Evolutionary conservation across 2,329 filamentous ascomycete genomes (phyloP), one percentile per base, ranked within the genome.

Genomic region (Chaetomiaceae sp.): DNA sequence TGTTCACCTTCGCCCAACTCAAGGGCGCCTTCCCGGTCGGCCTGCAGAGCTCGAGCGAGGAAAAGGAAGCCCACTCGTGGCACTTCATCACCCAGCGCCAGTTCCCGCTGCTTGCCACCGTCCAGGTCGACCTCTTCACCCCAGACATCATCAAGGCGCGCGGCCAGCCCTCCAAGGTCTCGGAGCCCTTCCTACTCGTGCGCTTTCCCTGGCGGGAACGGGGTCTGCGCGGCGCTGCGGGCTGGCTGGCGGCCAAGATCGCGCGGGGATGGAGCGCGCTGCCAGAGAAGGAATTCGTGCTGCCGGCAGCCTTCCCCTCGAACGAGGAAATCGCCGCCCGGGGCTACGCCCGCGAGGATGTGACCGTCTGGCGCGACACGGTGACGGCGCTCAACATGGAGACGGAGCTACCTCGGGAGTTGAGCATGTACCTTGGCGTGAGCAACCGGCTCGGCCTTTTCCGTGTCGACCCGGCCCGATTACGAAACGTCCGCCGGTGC

Each of bases 1-100:
- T 92, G 61, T 95, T 90, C 73, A 86, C 83, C 43, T 89, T 96
- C 66, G 90, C 87, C 1, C 86, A 91, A 67, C 73, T 79, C 56
- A 73, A 73, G 66, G 75, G 73, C 62, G 71, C 73, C 33, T 77
- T 76, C 55, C 73, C 75, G 2, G 69, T 72, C 16, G 54, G 65
- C 14, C 60, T 68, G n/a, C 65, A 71, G 45, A 41, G 57, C 16
- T 34, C 51, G 4, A 65, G 68, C 29, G 69, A 67, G 52, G 67
- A 71, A 53, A 70, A 72, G 58, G 67, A 67, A 8, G 13, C 49
- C 43, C 75, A 75, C 60, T 69, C 71, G 21, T 94, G 88, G 88
- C 77, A 83, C 13, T 85, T 88, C 65, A 74, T 90, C 66, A 89
- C 87, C 0, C 81, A 84, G 65, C 74, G 86, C 51, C 79, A 86